Base-by-base conservation (phyloP, 768 basidiomycete species). In the Nidularia pulvinata region DNA sequence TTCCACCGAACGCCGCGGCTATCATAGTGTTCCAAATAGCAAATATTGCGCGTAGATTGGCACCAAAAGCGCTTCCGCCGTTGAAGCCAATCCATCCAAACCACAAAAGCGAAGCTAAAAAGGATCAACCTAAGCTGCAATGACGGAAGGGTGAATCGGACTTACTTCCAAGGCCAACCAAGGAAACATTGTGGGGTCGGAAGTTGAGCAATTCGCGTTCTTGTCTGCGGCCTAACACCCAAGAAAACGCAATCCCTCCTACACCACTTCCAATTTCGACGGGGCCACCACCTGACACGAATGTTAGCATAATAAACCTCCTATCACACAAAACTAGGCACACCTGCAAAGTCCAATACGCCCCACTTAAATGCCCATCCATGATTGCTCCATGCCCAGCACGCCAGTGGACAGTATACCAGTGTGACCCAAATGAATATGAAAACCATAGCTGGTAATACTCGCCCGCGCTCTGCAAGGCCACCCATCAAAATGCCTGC, bases 61-160 rank as follows among this genome's bases (percentile, higher is more conserved):
- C 91, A 32, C 89, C 89, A 59, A 92, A 91, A 2, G 92, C 89
- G 53, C 88, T 90, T 25, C 93, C 93, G 47, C 90, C 93, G 71
- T 95, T 95, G 78, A 94, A 93, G n/a, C 89, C 91, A 53, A 88
- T 71, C 85, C 86, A 92, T 44, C 92, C 91, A 65, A 95, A 89
- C 90, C 89, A 93, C 51, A 93, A 84, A 57, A 94, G 80, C 60
- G 86, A 89, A 7, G 90, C 76, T 76, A 22, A 39, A 19, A 7
- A 7, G 50, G 7, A 14, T 14, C 10, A 37, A 10, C 9, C n/a
- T 25, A 25, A 16, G 36, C 19, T 42, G 14, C 16, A 34, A 34
- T 13, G 7, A 42, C 42, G 16, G 9, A 13, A 11, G 37, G 30
- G 10, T 9, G 14, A 46, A 44, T 32, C 10, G 44, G 25, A 69